Evolutionary conservation across 2,329 filamentous ascomycete genomes (phyloP).

Genomic region (Fusarium illudens): DNA sequence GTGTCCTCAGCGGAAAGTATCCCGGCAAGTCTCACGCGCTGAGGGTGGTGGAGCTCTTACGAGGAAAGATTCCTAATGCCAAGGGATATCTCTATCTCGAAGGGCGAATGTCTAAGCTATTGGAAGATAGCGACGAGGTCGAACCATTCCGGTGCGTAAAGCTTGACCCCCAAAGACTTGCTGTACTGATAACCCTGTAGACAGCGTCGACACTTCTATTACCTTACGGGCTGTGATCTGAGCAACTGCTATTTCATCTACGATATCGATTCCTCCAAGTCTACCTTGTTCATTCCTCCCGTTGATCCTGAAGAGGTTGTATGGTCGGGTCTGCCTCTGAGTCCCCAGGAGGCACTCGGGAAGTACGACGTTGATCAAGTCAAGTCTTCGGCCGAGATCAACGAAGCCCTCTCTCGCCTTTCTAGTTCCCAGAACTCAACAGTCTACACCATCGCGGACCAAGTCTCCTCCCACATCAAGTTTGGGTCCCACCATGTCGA

Average conservation of each 20-base stretch:
- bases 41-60: slow-evolving; percentile 81
- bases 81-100: slow-evolving; percentile 85
- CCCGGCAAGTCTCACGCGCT: slow-evolving; percentile 67
- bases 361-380: not conserved
- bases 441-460: not conserved
- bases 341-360: not conserved
- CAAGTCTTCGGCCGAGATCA: not conserved
- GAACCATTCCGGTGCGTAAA: slow-evolving; percentile 52
- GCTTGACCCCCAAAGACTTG: not conserved
- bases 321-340: not conserved
- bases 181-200: slow-evolving; percentile 51
- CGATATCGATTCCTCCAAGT: slow-evolving; percentile 62
- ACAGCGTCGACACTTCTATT: slow-evolving; percentile 92
- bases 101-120: slow-evolving; percentile 78
- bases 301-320: not conserved
- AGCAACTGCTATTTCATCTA: slow-evolving; percentile 84
- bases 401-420: not conserved
- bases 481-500: not conserved
- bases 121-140: slow-evolving; percentile 83
- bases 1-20: slow-evolving; percentile 67
- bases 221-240: slow-evolving; percentile 83
- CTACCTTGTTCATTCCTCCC: not conserved
- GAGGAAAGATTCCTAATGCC: slow-evolving; percentile 68
- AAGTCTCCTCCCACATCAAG: not conserved
- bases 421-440: not conserved